Evolutionary conservation across 192 early-diverging fungal species (phyloP), one percentile per base, ranked within the genome.

Genomic region (Lunasporangiospora selenospora): DNA sequence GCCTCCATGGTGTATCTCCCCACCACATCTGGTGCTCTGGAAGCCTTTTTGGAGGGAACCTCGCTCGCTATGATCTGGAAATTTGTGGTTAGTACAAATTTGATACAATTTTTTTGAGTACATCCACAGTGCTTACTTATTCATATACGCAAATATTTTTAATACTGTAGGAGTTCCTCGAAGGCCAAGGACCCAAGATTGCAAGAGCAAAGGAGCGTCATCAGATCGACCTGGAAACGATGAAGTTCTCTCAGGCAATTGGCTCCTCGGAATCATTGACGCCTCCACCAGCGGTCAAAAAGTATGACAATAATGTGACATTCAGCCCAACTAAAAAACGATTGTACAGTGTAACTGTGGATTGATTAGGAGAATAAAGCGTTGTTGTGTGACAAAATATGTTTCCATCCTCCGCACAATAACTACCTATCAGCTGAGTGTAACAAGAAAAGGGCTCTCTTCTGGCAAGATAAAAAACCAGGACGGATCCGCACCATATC

Each of bases 61-160:
- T 57, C 55, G 31, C 55, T 57, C 32, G 55, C 55, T 31, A 57
- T 57, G 55, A 57, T 34, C n/a, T 57, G 55, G 55, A 57, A 57
- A 31, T 57, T 23, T 34, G 16, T 57, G 41, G 42, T 57, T 23
- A 45, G 42, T 43, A 57, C 31, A 45, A 54, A 42, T 21, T 53
- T 53, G 50, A 37, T 53, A 37, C n/a, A n/a, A n/a, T n/a, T n/a
- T n/a, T n/a, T n/a, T n/a, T n/a, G n/a, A n/a, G n/a, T n/a, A n/a
- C n/a, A n/a, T n/a, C n/a, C n/a, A n/a, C n/a, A n/a, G n/a, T n/a
- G n/a, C n/a, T n/a, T n/a, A n/a, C n/a, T n/a, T n/a, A n/a, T n/a
- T n/a, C n/a, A n/a, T n/a, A n/a, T n/a, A n/a, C 48, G 27, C 34
- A 38, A 38, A 38, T 53, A 53, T 53, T 50, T 32, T 32, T 36